Evolutionary conservation across 768 basidiomycete genomes (phyloP).

Genomic region (Suillus discolor): DNA sequence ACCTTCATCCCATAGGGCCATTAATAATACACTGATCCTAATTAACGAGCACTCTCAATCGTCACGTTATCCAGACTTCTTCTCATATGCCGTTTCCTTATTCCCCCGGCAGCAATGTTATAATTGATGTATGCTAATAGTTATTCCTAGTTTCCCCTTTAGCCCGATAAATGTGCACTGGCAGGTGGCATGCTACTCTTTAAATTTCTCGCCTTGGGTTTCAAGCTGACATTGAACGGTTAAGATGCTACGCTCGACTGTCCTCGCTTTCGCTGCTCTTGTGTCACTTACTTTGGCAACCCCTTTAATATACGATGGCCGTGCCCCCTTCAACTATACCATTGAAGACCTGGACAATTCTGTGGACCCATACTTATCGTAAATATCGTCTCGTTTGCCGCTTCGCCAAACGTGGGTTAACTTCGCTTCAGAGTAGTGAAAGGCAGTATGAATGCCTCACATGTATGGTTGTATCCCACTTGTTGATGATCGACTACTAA

Average conservation of each 20-base stretch:
- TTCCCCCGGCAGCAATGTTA: constrained; percentile 1
- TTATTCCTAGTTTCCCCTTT: neutral
- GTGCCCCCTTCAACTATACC: constrained; percentile 48
- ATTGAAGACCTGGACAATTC: constrained; percentile 47
- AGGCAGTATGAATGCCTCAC: constrained; percentile 49
- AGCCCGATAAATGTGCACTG: neutral
- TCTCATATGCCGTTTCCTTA: neutral
- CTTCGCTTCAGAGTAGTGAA: constrained; percentile 50
- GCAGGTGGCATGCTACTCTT: neutral
- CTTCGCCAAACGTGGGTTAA: neutral
- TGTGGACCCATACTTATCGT: constrained; percentile 58
- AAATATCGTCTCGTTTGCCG: constrained; percentile 20
- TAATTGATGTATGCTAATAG: neutral
- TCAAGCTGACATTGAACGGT: neutral
- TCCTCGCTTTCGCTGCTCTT: neutral
- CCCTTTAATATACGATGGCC: constrained; percentile 54
- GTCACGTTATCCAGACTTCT: neutral
- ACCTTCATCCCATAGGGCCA: neutral
- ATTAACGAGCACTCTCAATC: neutral
- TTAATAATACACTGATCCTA: neutral
- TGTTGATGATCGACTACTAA: neutral
- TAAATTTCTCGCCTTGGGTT: neutral
- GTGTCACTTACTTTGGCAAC: constrained; percentile 21
- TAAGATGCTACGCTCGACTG: neutral
- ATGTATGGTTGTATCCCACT: constrained; percentile 37